Conservation (phyloP, 176 grass and related monocot species). For the Luzula sylvatica region DNA sequence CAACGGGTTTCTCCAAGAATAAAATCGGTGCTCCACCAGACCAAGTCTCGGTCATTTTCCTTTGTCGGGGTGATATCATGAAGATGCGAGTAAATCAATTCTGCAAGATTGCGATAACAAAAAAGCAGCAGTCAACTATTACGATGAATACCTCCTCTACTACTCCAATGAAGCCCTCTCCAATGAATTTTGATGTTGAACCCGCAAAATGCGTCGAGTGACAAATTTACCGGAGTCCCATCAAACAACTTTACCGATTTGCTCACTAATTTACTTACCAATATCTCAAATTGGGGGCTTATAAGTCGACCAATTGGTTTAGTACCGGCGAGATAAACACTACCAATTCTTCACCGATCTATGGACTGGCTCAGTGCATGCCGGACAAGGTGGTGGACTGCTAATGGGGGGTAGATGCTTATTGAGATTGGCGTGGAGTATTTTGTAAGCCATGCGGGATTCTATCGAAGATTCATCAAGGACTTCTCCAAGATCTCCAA, state of each 20-base stretch:
- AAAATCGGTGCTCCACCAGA: background rate
- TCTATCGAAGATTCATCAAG: too few relatives aligned
- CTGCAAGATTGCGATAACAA: constrained; percentile 2
- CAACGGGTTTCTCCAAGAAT: constrained; percentile 13
- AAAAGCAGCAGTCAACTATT: constrained; percentile 17
- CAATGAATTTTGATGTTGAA: background rate
- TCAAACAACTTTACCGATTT: background rate
- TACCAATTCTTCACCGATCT: constrained; percentile 19
- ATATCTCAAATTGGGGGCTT: constrained; percentile 10
- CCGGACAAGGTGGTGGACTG: constrained; percentile 29
- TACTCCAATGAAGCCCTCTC: constrained; percentile 33
- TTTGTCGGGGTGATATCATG: constrained; percentile 47
- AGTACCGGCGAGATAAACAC: constrained; percentile 25
- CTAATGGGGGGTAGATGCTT: constrained; percentile 27
- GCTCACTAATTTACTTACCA: constrained; percentile 20
- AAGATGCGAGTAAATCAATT: background rate
- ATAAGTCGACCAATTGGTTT: constrained; percentile 15
- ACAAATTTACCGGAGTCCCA: constrained; percentile 12
- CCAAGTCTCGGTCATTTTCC: constrained; percentile 25
- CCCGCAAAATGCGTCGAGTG: background rate
- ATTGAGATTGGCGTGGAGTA: too few relatives aligned
- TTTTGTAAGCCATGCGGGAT: too few relatives aligned
- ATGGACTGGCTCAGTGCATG: constrained; percentile 45
- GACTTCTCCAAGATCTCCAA: too few relatives aligned
- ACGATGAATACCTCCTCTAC: constrained; percentile 39